Base-by-base conservation (phyloP, 371 early-diverging fungal species). In the Lichtheimia hyalospora region DNA sequence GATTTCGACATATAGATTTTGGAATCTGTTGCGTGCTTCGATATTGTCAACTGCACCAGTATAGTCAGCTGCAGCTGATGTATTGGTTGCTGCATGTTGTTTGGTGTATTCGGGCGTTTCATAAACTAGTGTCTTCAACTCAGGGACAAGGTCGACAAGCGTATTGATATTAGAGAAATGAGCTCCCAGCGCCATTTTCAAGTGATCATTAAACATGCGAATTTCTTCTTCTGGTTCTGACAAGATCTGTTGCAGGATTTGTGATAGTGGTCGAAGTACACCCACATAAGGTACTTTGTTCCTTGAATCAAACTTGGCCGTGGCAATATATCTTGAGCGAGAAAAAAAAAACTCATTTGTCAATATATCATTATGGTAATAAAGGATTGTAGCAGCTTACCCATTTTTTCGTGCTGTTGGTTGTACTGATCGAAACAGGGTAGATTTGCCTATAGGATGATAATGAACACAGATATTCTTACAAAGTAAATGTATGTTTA, bases 181-280 rank as follows among this genome's bases (percentile, higher is more conserved):
- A 0, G 71, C n/a, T 5, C 75, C 75, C 0, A 78, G 52, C n/a
- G 64, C 63, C 13, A 61, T 41, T 41, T 73, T 70, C 25, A 78
- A 52, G 49, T 72, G 71, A 5, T 62, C 58, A 48, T 78, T 67
- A 7, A 78, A 73, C 8, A 49, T 21, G 27, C 69, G 64, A 28
- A 67, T 73, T n/a, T 75, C 73, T 5, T 73, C 77, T 53, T 69
- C 71, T 0, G 79, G 68, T 54, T 78, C 75, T 5, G 75, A 73
- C 24, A 78, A 52, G 25, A 78, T 71, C 49, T 78, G 79, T 24
- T 75, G 75, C 24, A 78, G 23, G 5, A 78, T 71, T 56, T 75
- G 75, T 15, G 79, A 78, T 18, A 78, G 54, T 10, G 67, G 72
- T 27, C 68, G 70, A 12, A 75, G 57, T 4, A 78, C 69, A 24